These are phyloP conservation scores for Pharus latifolius DNA, from an alignment of 176 grass and related monocot genomes.

Conservation along the genomic window DNA sequence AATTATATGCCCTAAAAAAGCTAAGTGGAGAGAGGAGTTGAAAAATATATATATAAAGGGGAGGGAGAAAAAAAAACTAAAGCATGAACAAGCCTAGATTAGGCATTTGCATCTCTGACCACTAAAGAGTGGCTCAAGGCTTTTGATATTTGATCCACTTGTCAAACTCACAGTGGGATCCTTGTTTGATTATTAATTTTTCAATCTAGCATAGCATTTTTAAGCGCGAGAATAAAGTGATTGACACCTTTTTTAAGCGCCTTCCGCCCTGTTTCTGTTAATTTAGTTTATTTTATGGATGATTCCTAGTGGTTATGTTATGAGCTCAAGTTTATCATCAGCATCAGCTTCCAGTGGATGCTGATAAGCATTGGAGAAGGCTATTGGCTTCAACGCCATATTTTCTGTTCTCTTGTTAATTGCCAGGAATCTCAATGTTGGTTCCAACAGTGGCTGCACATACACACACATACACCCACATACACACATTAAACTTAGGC, in stretches of 20 bases:
- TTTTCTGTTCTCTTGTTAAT: background rate
- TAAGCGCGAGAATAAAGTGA: conserved; percentile 26
- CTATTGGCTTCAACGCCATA: conserved; percentile 12
- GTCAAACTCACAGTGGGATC: conserved; percentile 13
- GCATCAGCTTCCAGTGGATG: conserved; percentile 35
- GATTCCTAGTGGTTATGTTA: conserved; percentile 15
- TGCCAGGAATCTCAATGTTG: conserved; percentile 30
- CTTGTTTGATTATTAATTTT: conserved; percentile 7
- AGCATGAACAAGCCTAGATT: conserved; percentile 20
- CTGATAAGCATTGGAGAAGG: conserved; percentile 30
- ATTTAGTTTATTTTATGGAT: conserved; percentile 33
- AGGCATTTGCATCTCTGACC: conserved; percentile 54
- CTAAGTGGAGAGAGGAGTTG: conserved; percentile 37
- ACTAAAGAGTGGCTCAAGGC: conserved; percentile 39
- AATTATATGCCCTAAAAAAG: conserved; percentile 37
- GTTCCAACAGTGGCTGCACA: conserved; percentile 30
- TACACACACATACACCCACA: conserved; percentile 26
- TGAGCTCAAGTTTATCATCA: conserved; percentile 25
- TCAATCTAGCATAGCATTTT: conserved; percentile 10
- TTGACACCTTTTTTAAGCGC: background rate
- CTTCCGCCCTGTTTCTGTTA: conserved; percentile 23
- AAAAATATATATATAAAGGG: conserved; percentile 20
- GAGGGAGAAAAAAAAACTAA: too few relatives aligned
- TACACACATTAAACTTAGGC: conserved; percentile 22
- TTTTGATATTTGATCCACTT: conserved; percentile 35